Evolutionary conservation across 768 basidiomycete species (phyloP).

Genomic region (Tylopilus sp.): DNA sequence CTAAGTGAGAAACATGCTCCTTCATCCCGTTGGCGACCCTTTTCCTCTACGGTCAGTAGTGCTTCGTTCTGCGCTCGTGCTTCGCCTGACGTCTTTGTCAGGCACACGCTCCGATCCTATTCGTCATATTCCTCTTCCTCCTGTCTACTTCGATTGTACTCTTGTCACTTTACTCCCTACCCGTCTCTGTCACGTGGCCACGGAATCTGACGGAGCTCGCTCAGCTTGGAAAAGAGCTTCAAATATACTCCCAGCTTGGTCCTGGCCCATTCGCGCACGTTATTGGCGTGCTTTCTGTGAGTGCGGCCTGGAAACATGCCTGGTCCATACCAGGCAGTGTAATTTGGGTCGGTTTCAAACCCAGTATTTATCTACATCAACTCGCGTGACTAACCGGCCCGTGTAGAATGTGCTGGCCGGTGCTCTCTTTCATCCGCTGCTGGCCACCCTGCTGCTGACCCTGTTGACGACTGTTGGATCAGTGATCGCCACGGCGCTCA

Average conservation of each 20-base stretch:
- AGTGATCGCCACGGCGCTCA: constrained; percentile 72
- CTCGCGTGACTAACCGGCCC: constrained; percentile 17
- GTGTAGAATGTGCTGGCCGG: constrained; percentile 87
- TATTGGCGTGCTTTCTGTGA: constrained; percentile 74
- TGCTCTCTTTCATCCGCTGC: constrained; percentile 77
- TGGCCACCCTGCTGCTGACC: constrained; percentile 79
- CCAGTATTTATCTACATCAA: background rate
- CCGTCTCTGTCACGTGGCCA: constrained; percentile 75
- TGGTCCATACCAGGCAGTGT: constrained; percentile 97
- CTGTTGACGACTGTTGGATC: constrained; percentile 86
- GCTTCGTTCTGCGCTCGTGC: constrained; percentile 1
- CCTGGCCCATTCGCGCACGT: constrained; percentile 67
- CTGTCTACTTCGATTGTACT: constrained; percentile 59
- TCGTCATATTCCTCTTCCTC: constrained; percentile 63
- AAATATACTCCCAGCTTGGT: constrained; percentile 75
- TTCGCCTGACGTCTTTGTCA: constrained; percentile 19
- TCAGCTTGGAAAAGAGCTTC: constrained; percentile 69
- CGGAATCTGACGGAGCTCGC: constrained; percentile 72
- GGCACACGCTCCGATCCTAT: constrained; percentile 63
- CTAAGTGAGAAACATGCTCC: constrained; percentile 37
- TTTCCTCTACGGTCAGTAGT: constrained; percentile 35
- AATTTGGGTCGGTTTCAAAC: constrained; percentile 61
- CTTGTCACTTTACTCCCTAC: constrained; percentile 48
- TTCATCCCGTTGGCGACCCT: constrained; percentile 29
- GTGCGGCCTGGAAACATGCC: constrained; percentile 93